Evolutionary conservation across 2,329 filamentous ascomycete genomes (phyloP).

Genomic region (Sporothrix protearum): DNA sequence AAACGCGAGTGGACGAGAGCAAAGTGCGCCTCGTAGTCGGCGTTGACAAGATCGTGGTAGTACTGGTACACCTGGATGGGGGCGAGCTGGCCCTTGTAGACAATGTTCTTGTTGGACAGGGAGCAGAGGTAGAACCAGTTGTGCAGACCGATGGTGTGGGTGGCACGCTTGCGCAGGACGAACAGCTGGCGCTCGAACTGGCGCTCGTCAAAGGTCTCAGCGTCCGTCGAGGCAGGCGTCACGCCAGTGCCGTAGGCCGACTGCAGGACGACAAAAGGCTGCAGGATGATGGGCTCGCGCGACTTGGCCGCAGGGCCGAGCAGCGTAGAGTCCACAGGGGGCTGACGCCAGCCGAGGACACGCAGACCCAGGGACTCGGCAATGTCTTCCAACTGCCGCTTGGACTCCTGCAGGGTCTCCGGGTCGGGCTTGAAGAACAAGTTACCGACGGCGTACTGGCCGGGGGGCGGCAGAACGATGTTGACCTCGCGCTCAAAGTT

Average conservation of each 20-base stretch:
- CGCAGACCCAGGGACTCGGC: constrained; percentile 82
- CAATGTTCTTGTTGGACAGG: constrained; percentile 95
- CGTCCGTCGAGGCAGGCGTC: constrained; percentile 73
- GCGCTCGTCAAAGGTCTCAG: constrained; percentile 75
- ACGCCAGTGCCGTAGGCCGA: constrained; percentile 79
- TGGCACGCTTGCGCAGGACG: constrained; percentile 89
- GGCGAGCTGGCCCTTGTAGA: constrained; percentile 95
- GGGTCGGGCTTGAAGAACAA: constrained; percentile 97
- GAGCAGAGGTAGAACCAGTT: constrained; percentile 99
- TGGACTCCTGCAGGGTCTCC: constrained; percentile 84
- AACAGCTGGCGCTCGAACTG: constrained; percentile 92
- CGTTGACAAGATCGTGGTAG: constrained; percentile 94
- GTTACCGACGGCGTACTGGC: constrained; percentile 96
- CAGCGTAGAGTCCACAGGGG: constrained; percentile 87
- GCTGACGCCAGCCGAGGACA: constrained; percentile 93
- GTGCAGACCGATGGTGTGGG: constrained; percentile 88
- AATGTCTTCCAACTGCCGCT: constrained; percentile 89
- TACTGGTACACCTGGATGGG: constrained; percentile 97
- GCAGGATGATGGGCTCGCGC: constrained; percentile 89
- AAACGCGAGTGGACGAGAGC: constrained; percentile 95
- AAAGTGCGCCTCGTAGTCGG: constrained; percentile 96
- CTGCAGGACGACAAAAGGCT: constrained; percentile 88
- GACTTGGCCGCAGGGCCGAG: constrained; percentile 90
- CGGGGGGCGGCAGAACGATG: constrained; percentile 78
- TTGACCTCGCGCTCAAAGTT: constrained; percentile 92